A percentile compares a stretch with the other conserved stretches of the same genome.
Evolutionary conservation across 139 green algal genomes (phyloP).

Genomic region (Nannochloris sp.): DNA sequence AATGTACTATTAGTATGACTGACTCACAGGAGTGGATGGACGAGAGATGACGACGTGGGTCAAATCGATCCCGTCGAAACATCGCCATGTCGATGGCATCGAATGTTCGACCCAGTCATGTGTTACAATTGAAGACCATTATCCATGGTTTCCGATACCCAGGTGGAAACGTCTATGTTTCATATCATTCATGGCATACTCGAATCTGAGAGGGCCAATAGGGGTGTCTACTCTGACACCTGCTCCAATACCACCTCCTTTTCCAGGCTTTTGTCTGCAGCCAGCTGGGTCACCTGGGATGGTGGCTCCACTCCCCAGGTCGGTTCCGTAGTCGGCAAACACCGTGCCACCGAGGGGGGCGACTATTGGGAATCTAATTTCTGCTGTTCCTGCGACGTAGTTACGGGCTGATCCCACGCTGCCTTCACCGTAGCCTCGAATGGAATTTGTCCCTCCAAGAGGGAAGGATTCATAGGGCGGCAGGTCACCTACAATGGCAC

Average conservation of each 20-base stretch:
- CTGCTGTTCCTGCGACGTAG: constrained; percentile 66
- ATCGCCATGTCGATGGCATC: too few species aligned
- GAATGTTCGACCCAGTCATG: not conserved
- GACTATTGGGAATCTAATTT: constrained; percentile 72
- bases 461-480: constrained; percentile 96
- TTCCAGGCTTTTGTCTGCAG: constrained; percentile 70
- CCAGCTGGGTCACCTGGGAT: constrained; percentile 87
- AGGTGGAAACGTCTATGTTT: constrained; percentile 80
- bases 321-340: constrained; percentile 85
- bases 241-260: constrained; percentile 74
- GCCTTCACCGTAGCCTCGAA: constrained; percentile 83
- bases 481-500: constrained; percentile 75
- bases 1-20: too few species aligned
- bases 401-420: constrained; percentile 77
- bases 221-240: constrained; percentile 83
- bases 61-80: too few species aligned
- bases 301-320: constrained; percentile 73
- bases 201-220: constrained; percentile 84
- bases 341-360: constrained; percentile 50
- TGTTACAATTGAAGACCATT: not conserved
- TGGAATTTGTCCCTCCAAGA: constrained; percentile 85
- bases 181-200: constrained; percentile 90
- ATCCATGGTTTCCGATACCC: constrained; percentile 64
- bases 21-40: too few species aligned
- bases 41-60: too few species aligned